Percentiles rank a stretch among this genome's conserved stretches.
Evolutionary conservation across 805 yeast genomes (phyloP).

Genomic region (Pichia ethanolica): DNA sequence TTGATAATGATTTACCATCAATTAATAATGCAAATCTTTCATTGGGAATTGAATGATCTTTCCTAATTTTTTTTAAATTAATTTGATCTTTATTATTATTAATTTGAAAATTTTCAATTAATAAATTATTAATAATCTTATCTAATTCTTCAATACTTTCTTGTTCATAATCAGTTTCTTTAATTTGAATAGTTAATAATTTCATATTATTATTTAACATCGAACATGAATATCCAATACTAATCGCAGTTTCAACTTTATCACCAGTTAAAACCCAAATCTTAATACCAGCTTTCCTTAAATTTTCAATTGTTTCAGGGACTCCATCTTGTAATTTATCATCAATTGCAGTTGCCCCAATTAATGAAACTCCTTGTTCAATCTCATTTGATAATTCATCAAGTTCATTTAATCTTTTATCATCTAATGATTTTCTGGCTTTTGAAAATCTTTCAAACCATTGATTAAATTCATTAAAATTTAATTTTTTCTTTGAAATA

Average conservation of each 20-base stretch:
- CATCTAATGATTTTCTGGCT: constrained; percentile 50
- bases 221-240: constrained; percentile 75
- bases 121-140: constrained; percentile 6
- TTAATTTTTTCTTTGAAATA: constrained; percentile 50
- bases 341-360: constrained; percentile 81
- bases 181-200: constrained; percentile 45
- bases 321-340: constrained; percentile 75
- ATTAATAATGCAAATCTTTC: constrained; percentile 53
- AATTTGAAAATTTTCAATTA: constrained; percentile 15
- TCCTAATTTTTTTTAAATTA: constrained; percentile 42
- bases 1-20: constrained; percentile 59
- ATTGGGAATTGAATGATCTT: constrained; percentile 59
- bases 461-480: constrained; percentile 34
- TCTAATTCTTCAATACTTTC: constrained; percentile 16
- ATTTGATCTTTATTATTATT: constrained; percentile 15
- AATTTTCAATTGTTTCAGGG: constrained; percentile 60
- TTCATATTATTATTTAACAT: constrained; percentile 63
- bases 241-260: constrained; percentile 76
- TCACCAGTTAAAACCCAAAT: constrained; percentile 83
- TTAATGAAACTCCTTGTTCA: constrained; percentile 46
- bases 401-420: constrained; percentile 50
- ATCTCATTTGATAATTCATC: constrained; percentile 50
- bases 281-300: constrained; percentile 68
- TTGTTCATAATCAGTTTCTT: too few relatives aligned
- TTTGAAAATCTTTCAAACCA: constrained; percentile 52